A percentile compares a stretch with the other conserved stretches of the same genome.
These are phyloP conservation scores for Solanum rostratum DNA, from an alignment of 257 asterid species.

Conservation along the genomic window DNA sequence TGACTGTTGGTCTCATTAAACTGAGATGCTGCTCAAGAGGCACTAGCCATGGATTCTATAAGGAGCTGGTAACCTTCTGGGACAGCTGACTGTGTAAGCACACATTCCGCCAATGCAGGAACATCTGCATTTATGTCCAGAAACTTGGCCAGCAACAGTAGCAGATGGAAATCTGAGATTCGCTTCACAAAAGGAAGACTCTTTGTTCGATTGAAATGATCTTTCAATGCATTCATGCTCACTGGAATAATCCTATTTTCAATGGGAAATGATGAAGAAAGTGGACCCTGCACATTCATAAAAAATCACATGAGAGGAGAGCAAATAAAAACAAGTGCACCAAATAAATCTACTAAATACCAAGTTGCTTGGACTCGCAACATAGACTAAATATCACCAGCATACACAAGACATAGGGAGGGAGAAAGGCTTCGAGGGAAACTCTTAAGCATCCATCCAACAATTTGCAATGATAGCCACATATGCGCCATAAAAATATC, in stretches of 20 bases:
- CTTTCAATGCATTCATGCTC: conserved; percentile 55
- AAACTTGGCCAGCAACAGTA: conserved; percentile 58
- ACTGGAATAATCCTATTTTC: conserved; percentile 63
- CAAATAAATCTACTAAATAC: not conserved
- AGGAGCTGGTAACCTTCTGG: conserved; percentile 91
- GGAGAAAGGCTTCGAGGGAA: not conserved
- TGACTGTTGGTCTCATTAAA: not conserved
- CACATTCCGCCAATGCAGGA: conserved; percentile 74
- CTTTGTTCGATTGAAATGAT: conserved; percentile 66
- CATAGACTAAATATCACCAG: not conserved
- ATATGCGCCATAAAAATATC: not conserved
- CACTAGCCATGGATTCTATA: conserved; percentile 69
- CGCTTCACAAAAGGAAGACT: conserved; percentile 60
- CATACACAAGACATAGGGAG: not conserved
- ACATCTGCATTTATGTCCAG: conserved; percentile 72
- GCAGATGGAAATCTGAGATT: conserved; percentile 85
- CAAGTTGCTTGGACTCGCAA: too few species aligned
- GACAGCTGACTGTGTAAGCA: conserved; percentile 43
- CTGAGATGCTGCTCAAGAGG: conserved; percentile 8
- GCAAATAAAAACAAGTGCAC: not conserved
- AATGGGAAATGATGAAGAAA: conserved; percentile 66
- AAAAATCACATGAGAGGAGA: conserved; percentile 4
- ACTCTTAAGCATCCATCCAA: not conserved
- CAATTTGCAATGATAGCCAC: not conserved
- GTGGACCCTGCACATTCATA: conserved; percentile 66